Percentiles rank a stretch among this genome's conserved stretches.
Conservation (phyloP, 2,329 filamentous ascomycete species). For the Fusarium sp. region DNA sequence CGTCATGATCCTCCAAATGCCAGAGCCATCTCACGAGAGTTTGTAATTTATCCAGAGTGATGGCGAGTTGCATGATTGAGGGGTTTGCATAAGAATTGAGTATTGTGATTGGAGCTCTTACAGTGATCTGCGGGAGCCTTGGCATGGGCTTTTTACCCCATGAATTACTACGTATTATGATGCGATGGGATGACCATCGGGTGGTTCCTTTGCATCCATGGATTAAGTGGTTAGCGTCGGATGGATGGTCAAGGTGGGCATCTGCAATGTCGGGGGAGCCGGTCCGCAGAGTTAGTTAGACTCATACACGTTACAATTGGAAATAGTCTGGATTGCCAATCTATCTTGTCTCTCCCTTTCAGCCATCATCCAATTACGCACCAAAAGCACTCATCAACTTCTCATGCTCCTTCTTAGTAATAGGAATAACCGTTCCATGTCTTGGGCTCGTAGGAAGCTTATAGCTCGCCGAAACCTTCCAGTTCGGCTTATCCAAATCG, state of each 20-base stretch:
- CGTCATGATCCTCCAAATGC: background rate
- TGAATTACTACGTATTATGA: background rate
- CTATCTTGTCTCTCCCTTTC: rapidly evolving
- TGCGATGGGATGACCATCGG: background rate
- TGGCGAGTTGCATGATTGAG: constrained; percentile 6
- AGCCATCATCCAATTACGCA: background rate
- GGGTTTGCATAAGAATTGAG: constrained; percentile 3
- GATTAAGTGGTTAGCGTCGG: background rate
- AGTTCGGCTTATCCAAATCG: constrained; percentile 57
- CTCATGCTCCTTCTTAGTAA: constrained; percentile 50
- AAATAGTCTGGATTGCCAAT: background rate
- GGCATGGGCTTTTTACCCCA: background rate
- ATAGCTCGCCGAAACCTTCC: constrained; percentile 56
- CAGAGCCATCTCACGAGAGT: background rate
- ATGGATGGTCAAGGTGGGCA: background rate
- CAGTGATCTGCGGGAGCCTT: background rate
- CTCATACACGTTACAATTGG: rapidly evolving
- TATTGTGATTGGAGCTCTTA: constrained; percentile 18
- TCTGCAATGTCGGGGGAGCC: background rate
- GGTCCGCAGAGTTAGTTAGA: background rate
- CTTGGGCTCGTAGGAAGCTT: constrained; percentile 58
- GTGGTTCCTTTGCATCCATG: background rate
- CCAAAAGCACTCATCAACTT: constrained; percentile 5
- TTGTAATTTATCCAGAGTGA: constrained; percentile 28
- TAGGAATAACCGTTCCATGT: constrained; percentile 61